Evolutionary conservation across 2,329 filamentous ascomycete genomes (phyloP), one percentile per base, ranked within the genome.

Genomic region (Zopfia rhizophila): DNA sequence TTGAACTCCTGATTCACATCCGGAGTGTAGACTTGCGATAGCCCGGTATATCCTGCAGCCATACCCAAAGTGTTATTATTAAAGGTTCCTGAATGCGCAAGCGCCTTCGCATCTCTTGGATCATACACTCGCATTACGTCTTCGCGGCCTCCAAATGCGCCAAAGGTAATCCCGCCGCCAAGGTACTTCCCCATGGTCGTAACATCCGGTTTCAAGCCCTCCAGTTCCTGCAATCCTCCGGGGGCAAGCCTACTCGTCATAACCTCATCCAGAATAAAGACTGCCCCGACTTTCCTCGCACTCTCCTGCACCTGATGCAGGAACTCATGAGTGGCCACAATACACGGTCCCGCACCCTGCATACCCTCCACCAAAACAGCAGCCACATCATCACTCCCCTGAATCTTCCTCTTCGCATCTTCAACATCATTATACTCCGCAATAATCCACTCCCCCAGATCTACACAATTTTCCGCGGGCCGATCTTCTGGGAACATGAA

Each of bases 261-360:
- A 5, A 90, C 86, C 68, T 90, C 87, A 62, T 90, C 87, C 11
- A 88, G 72, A 24, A 90, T 83, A 53, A 90, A 78, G 1, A 90
- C 46, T 0, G 82, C 81, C 2, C 79, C 80, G 0, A 74, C 67
- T 59, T 77, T 69, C 21, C 67, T 71, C 1, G 83, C 78, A 5
- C 75, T 70, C 0, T 73, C 64, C 31, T 80, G 79, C 4, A 87
- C 67, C 2, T 74, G 74, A 7, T 65, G 48, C 18, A 88, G 64
- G 53, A 88, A 89, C 13, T 76, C 76, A 2, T 36, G 39, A 0
- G 69, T 73, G 0, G 74, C 85, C 0, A 75, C 70, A 5, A 85
- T 78, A 40, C 79, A 82, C 0, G 86, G 86, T 0, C 80, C 85
- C 3, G 80, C 77, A 0, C 85, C 85, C 53, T 88, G 84, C 78